Evolutionary conservation across 2,329 filamentous ascomycete species (phyloP), one percentile per base, ranked within the genome.

Genomic region (Colletotrichum sp.): DNA sequence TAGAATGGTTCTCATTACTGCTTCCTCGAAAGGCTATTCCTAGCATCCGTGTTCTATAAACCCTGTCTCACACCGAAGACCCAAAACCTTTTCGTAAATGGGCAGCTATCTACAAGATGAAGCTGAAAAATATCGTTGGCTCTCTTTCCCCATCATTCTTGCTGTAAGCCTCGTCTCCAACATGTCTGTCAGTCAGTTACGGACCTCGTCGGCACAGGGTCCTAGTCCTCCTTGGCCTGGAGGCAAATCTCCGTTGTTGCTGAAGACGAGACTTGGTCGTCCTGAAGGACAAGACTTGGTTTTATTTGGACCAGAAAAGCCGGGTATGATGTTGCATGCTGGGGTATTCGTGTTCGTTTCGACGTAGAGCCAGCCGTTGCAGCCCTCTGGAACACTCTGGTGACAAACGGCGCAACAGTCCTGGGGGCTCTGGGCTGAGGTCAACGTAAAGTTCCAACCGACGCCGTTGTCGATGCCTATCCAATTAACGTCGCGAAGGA

Each of bases 331-430:
- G 66, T 73, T 78, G 72, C 78, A 79, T 3, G 63, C 28, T 4
- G 77, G 77, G 2, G 63, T 73, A 5, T 63, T 59, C 12, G 30
- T 65, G 28, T 65, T 66, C 3, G 26, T 28, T 4, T 66, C 52
- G 57, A 76, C 65, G 48, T 71, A 78, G 8, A 79, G 30, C 78
- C 78, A 79, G 13, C 73, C 78, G 32, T 79, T 79, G 57, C 78
- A 79, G 13, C 65, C 75, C 30, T 76, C 68, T 6, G 28, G 34
- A 24, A 71, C 65, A 34, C n/a, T 67, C 34, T 67, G 59, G 57
- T 78, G 43, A 52, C 78, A 79, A 39, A 72, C 67, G 26, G 26
- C 26, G 61, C 78, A 79, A 67, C 78, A 79, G 24, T 76, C 63
- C 21, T 65, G 52, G 10, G 77, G 75, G 48, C 63, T 67, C 9